Base-by-base conservation (phyloP, 2,329 filamentous ascomycete species). In the Fusarium neocosmosporiellum region DNA sequence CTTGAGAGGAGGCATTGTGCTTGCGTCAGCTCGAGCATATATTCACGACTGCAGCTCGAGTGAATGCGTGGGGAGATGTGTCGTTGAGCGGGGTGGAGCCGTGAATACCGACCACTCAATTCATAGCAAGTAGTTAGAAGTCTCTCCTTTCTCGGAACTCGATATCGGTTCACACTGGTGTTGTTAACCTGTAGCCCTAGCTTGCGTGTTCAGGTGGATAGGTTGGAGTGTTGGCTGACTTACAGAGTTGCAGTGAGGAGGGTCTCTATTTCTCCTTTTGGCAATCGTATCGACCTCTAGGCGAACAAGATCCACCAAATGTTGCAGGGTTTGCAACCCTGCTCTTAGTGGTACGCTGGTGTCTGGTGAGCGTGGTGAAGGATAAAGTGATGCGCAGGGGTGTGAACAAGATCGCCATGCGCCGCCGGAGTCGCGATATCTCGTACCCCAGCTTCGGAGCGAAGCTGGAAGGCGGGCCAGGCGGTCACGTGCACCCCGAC, bases 1-100 rank as follows among this genome's bases (percentile, higher is more conserved):
- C 46, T 82, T 79, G 61, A 88, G 80, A 54, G 79, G 76, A 63
- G 84, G 80, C 84, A 85, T 86, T 65, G 70, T 69, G 77, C 43
- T 67, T 74, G 75, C 63, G 59, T 72, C 54, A 63, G 59, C 60
- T 43, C 43, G 22, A 27, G 57, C 34, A 55, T 34, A 34, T 29
- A 65, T 71, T 67, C 59, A 70, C 70, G 58, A 59, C 16, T 29
- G 37, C 48, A 36, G 36, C 20, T 53, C 7, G 24, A 18, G 54
- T 53, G 54, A 62, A 31, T 18, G 24, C 36, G 33, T 24, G 41
- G 41, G 41, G 41, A 50, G 29, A 37, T 33, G 27, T 37, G 29
- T 37, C n/a, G 41, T 20, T n/a, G 33, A 33, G 33, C 27, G 33
- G 18, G 46, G 41, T 20, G 58, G 39, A 41, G 31, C 18, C 27